Base-by-base conservation (phyloP, 2,329 filamentous ascomycete genomes). In the Xylogone sp. region DNA sequence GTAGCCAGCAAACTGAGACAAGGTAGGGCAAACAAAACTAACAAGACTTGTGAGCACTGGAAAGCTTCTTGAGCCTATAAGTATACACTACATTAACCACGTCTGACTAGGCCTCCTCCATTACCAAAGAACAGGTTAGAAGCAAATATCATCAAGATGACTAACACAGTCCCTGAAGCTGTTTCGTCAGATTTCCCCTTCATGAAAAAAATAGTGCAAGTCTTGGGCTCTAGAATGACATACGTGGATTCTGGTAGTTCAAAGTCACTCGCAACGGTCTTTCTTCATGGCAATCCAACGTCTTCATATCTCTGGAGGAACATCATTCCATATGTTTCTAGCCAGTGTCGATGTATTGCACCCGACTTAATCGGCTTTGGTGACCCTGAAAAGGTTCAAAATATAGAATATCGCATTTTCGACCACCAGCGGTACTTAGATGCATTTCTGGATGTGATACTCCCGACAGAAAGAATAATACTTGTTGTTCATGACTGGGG, bases 241-340 rank as follows among this genome's bases (percentile, higher is more conserved):
- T 31, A 31, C 13, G 27, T 31, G 27, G 27, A 31, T 31, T 7
- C 13, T 13, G 27, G 27, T 13, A 31, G 8, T 7, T 31, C 27
- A 31, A 31, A 13, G 13, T 31, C 27, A 8, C 27, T 13, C 8
- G 27, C 13, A 13, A 31, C 27, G 8, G 27, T 31, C 27, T 31
- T 31, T 13, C 13, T 31, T 8, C 27, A 31, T 13, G 27, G 27
- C 27, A 13, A 8, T 31, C 45, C 45, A 12, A 34, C 45, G 39
- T 47, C 29, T 34, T 47, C 45, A 2, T 47, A 47, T 18, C 27
- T 47, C 16, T 47, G 45, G 45, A 21, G 45, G n/a, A 42, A 47
- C 19, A 47, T 47, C n/a, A 47, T 47, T 19, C 45, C 45, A 16
- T 34, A 47, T 20, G 45, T 31, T 27, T 24, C 45, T 16, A 29